A percentile compares a stretch with the other conserved stretches of the same genome.
phyloP scores from a whole-genome alignment of 2,329 filamentous ascomycete species.

The Aaosphaeria pasadenensis region DNA sequence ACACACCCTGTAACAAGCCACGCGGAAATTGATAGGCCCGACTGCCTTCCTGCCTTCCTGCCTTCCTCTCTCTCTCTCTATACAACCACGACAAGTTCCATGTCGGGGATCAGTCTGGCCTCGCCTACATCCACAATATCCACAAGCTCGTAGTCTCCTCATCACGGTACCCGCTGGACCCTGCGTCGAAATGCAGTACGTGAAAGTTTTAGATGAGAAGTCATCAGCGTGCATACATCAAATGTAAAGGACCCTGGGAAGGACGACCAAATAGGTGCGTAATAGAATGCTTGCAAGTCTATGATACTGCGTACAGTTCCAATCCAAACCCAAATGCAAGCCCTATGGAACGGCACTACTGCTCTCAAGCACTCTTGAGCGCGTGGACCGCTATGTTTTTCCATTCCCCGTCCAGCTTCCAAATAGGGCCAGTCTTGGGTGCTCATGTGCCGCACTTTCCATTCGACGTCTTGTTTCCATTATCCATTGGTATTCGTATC shows the following conservation, averaged over 20 bases:
- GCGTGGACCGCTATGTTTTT: no score
- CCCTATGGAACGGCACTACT: background rate
- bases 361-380: no score
- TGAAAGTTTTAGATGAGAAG: slow-evolving; percentile 2
- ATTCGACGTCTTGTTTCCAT: no score
- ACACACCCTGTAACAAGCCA: background rate
- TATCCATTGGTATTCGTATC: no score
- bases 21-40: background rate
- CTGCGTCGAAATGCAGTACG: slow-evolving; percentile 2
- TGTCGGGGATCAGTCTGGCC: background rate
- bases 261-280: background rate
- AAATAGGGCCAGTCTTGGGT: no score
- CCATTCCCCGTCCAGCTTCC: no score
- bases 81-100: background rate
- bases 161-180: background rate
- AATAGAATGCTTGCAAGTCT: background rate
- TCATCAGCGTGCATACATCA: background rate
- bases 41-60: no score
- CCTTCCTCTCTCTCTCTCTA: no score
- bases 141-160: background rate
- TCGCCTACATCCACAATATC: background rate
- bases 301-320: background rate
- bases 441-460: no score
- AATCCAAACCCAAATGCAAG: no score
- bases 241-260: background rate